Evolutionary conservation across 208 protist genomes (phyloP), one percentile per base, ranked within the genome.

Genomic region (Crithidia expoeki): DNA sequence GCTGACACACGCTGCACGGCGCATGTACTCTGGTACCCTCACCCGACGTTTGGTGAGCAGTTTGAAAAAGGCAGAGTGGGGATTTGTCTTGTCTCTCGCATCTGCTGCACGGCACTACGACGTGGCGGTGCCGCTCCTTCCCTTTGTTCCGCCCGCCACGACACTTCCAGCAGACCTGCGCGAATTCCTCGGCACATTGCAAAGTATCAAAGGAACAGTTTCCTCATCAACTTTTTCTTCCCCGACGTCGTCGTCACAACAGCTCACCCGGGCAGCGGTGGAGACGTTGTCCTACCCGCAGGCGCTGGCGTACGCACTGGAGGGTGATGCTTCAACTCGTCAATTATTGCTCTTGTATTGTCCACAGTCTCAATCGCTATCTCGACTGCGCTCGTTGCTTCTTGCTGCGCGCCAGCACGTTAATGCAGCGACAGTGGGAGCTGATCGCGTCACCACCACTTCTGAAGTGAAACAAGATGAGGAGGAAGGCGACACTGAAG

Each of bases 1-100:
- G 50, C 69, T 92, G 53, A 62, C 49, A 12, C 40, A 55, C 36
- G 57, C 55, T 12, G 82, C 63, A 12, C 55, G 59, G 14, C 71
- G 76, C 33, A 94, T 94, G 89, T 92, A 84, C 65, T 33, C 84
- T 17, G 89, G 83, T 27, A 88, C 89, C 21, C 46, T 85, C n/a
- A 76, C 66, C 4, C 68, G 76, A 9, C 61, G 64, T 27, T 44
- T 85, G 16, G 51, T 57, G 17, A 68, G 44, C 47, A 51, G 38
- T 17, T n/a, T 25, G 5, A 23, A 19, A 23, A 44, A 47, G 17
- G 59, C 50, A 2, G 47, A 74, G n/a, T 83, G 77, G 74, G 0
- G 23, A 10, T 62, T 64, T 40, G 81, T 69, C 2, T 23, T 86
- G 16, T 63, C 68, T 2, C 61, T 86, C 2, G 64, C 76, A 2